Base-by-base conservation (phyloP, 352 stramenopile species). In the Phytophthora pluvialis region DNA sequence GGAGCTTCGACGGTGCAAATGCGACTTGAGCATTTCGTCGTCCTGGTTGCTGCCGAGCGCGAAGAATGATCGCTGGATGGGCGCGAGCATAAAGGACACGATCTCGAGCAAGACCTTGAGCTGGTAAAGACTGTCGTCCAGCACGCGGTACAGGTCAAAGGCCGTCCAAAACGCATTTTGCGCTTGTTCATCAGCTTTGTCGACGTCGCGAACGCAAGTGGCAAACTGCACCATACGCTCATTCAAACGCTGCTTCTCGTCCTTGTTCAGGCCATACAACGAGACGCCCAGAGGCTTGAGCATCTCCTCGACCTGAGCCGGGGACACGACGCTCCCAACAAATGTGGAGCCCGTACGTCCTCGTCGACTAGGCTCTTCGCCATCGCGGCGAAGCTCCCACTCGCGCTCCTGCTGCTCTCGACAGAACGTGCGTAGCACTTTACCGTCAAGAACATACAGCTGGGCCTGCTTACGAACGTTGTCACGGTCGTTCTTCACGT, bases 401-500 rank as follows among this genome's bases (percentile, higher is more conserved):
- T 74, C 70, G 11, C 70, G 67, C 25, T 94, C 80, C 32, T 85
- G 83, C 6, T 89, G 79, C 2, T 86, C 78, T n/a, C 69, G 70
- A 51, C 77, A 82, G 18, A 90, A 65, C 33, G 80, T 75, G 21
- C 84, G 63, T 4, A 91, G 47, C 15, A 90, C 71, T 40, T 83
- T 87, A 2, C 79, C 83, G 18, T 94, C 86, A 2, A 94, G 54
- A 33, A 82, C 72, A 64, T 90, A 68, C 39, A 94, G 69, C 62
- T 93, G 83, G 0, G 86, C 83, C 57, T 87, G 76, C 5, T 77
- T 91, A 10, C 77, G 72, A 12, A 86, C 49, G 26, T 88, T 91
- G 16, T 92, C 82, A n/a, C 81, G 78, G 31, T 92, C 80, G 35
- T 80, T 87, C 58, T 93, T 92, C 29, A 93, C 75, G 28, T 91